phyloP scores from a whole-genome alignment of 1,284 basidiomycete species.

The Leccinum pachyderme region DNA sequence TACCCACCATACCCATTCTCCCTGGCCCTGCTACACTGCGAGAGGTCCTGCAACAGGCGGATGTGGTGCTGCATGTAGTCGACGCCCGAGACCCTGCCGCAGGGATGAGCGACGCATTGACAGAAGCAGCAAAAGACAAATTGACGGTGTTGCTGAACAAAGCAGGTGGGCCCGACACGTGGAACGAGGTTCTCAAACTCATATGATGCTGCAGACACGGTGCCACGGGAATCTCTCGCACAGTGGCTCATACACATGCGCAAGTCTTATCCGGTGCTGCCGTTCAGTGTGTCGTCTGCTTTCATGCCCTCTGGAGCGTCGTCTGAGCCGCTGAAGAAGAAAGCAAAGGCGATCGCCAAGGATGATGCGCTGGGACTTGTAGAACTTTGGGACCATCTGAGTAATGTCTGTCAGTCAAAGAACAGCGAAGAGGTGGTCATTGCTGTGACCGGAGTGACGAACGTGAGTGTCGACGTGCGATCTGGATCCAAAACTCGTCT shows the following conservation, averaged over 20 bases:
- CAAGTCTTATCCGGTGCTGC: constrained; percentile 65
- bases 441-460: constrained; percentile 74
- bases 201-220: constrained; percentile 57
- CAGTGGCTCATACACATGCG: constrained; percentile 78
- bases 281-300: constrained; percentile 79
- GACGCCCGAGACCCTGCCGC: constrained; percentile 79
- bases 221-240: constrained; percentile 78
- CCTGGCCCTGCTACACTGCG: constrained; percentile 66
- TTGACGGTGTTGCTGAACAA: constrained; percentile 83
- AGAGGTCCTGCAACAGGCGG: constrained; percentile 77
- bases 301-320: constrained; percentile 48
- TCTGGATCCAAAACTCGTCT: constrained; percentile 7
- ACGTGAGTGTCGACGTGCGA: constrained; percentile 46
- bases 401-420: constrained; percentile 47
- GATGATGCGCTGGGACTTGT: constrained; percentile 62
- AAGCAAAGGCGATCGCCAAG: constrained; percentile 40
- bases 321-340: constrained; percentile 28
- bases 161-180: constrained; percentile 58
- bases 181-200: constrained; percentile 1
- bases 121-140: constrained; percentile 41
- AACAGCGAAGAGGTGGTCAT: constrained; percentile 50
- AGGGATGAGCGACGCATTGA: constrained; percentile 28
- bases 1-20: constrained; percentile 62
- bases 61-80: constrained; percentile 82
- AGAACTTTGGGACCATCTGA: constrained; percentile 46